Evolutionary conservation across 2,329 filamentous ascomycete genomes (phyloP).

Genomic region (Lizonia empirigonia): DNA sequence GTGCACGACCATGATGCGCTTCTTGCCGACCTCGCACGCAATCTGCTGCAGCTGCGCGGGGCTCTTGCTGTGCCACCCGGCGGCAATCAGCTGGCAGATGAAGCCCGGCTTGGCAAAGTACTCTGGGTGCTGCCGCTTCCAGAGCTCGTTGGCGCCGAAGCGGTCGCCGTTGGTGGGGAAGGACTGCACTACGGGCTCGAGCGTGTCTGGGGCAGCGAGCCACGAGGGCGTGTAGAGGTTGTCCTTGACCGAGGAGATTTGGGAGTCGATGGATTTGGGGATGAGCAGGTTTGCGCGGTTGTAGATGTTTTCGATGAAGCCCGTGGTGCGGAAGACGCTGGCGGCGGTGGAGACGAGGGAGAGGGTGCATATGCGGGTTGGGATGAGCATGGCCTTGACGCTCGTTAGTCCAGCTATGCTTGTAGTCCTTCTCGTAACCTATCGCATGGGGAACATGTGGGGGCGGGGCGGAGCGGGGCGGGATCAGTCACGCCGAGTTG

Average conservation of each 20-base stretch:
- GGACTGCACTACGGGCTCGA: constrained; percentile 49
- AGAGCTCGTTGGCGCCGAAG: constrained; percentile 78
- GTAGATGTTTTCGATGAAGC: constrained; percentile 67
- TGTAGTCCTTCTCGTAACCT: not conserved
- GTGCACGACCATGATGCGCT: constrained; percentile 78
- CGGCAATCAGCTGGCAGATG: constrained; percentile 77
- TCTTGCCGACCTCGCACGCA: constrained; percentile 70
- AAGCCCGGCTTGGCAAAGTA: constrained; percentile 72
- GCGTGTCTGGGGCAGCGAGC: constrained; percentile 65
- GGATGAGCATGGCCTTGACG: constrained; percentile 51
- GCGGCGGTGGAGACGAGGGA: constrained; percentile 58
- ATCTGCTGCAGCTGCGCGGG: constrained; percentile 68
- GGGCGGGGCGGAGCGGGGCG: constrained; percentile 34
- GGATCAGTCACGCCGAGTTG: constrained; percentile 18
- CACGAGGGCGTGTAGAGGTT: constrained; percentile 71
- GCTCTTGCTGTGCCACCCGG: constrained; percentile 79
- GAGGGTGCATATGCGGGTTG: constrained; percentile 56
- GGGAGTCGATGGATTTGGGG: constrained; percentile 72
- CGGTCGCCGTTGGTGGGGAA: constrained; percentile 82
- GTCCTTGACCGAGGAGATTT: constrained; percentile 67
- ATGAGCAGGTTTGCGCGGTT: constrained; percentile 64
- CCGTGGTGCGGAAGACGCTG: constrained; percentile 54
- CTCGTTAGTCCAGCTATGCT: constrained; percentile 4
- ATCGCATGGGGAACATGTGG: constrained; percentile 2
- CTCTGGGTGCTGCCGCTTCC: constrained; percentile 67